These are phyloP conservation scores for Ambrosia artemisiifolia DNA, from an alignment of 129 eudicot genomes.

Conservation along the genomic window DNA sequence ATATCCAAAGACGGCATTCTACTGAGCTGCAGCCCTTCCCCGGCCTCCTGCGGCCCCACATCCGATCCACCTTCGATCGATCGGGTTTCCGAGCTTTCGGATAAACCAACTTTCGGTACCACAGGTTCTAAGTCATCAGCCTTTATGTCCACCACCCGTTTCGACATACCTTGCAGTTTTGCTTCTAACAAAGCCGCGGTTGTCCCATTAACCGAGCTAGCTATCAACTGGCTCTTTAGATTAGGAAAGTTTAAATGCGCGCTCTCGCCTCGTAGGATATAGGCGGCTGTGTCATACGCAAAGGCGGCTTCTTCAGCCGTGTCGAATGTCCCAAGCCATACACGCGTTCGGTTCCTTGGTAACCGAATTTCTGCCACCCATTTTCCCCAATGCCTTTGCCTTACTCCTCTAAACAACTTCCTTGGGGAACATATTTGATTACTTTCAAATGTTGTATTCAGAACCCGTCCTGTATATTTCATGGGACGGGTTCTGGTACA, in stretches of 20 bases:
- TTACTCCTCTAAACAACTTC: slow-evolving; percentile 75
- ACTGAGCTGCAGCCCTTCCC: slow-evolving; percentile 68
- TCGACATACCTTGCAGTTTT: slow-evolving; percentile 49
- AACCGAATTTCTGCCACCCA: slow-evolving; percentile 91
- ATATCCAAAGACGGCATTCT: slow-evolving; percentile 91
- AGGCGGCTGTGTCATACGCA: slow-evolving; percentile 89
- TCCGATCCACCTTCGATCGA: slow-evolving; percentile 13
- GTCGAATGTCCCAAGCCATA: slow-evolving; percentile 86
- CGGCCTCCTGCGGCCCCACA: slow-evolving; percentile 27
- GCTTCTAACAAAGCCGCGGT: slow-evolving; percentile 77
- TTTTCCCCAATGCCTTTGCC: slow-evolving; percentile 97
- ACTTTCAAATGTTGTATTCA: neutral
- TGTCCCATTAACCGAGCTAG: slow-evolving; percentile 36
- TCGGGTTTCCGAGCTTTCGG: slow-evolving; percentile 5
- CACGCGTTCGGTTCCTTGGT: slow-evolving; percentile 76
- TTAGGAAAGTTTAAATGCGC: slow-evolving; percentile 85
- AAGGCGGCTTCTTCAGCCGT: slow-evolving; percentile 90
- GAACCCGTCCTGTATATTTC: slow-evolving; percentile 35
- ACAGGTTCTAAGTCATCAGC: slow-evolving; percentile 8
- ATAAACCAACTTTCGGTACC: neutral
- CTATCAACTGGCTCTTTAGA: slow-evolving; percentile 58
- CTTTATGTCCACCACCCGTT: slow-evolving; percentile 14
- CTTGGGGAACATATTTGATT: slow-evolving; percentile 27
- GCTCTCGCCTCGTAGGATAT: slow-evolving; percentile 70
- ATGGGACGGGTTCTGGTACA: slow-evolving; percentile 47